Base-by-base conservation (phyloP, 305 asterid species). In the Nicotiana rustica region DNA sequence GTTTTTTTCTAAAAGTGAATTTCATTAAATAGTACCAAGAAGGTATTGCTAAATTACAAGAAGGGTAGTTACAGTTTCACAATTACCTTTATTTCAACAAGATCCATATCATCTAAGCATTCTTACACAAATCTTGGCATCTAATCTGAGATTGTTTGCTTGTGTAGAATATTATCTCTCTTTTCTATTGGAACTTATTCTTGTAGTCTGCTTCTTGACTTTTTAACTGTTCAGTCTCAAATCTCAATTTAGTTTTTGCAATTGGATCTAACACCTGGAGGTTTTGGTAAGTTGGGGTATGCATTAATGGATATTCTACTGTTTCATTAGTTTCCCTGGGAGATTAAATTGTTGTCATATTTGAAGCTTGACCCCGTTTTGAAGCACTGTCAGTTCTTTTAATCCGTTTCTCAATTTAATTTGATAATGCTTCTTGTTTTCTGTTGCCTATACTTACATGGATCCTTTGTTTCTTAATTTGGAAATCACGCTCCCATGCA, bases 201-300 rank as follows among this genome's bases (percentile, higher is more conserved):
- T n/a, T 17, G 4, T 59, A 3, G 25, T 59, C 31, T 60, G 66
- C 29, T 60, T 18, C 66, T 60, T 73, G 79, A 73, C 36, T 21
- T 71, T 71, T 21, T 71, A 71, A 73, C 7, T 47, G 62, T 73
- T 29, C 41, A 12, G 70, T 65, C 41, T 65, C 70, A 25, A 12
- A 36, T 65, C 41, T 29, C 70, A 25, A 12, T 65, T 29, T 65
- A 65, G 18, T 25, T 64, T 65, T 65, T 65, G 70, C 70, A 12
- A 29, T 62, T 65, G 70, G 70, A 29, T 65, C 41, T 29, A 21
- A 64, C 33, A 21, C 69, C 38, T 64, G 69, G 35, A 64, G 69
- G 13, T 64, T 64, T 25, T 61, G 31, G 38, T 64, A 29, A 65
- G 38, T 13, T 25, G 70, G 13, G 14, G 70, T 65, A 25, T 65